A percentile compares a stretch with the other conserved stretches of the same genome.
These are phyloP conservation scores for Solanum neorickii DNA, from an alignment of 257 asterid species.

Conservation along the genomic window DNA sequence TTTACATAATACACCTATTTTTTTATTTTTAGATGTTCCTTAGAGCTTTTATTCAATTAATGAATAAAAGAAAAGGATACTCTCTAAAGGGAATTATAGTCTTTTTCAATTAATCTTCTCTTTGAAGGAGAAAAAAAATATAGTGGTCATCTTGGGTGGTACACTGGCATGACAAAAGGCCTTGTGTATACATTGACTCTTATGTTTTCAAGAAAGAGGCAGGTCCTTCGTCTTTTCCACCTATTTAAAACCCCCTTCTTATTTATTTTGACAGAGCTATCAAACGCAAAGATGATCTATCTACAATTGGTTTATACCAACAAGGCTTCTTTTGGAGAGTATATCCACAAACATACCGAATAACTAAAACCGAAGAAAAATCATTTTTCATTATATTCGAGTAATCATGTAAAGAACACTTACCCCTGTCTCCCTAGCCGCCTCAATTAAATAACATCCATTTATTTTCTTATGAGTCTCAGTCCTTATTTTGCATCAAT, in stretches of 20 bases:
- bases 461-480: background rate
- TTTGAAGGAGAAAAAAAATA: no score
- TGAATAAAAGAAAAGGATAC: background rate
- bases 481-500: no score
- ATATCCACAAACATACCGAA: background rate
- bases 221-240: background rate
- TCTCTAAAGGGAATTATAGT: background rate
- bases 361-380: background rate
- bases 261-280: background rate
- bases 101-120: background rate
- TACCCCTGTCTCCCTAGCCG: background rate
- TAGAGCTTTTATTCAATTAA: no score
- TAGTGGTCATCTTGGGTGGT: no score
- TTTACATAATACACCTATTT: background rate
- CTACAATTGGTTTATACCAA: background rate
- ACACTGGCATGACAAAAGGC: background rate
- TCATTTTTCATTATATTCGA: background rate
- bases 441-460: background rate
- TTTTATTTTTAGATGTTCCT: no score
- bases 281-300: background rate
- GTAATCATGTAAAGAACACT: no score
- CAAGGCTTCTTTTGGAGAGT: background rate
- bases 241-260: background rate
- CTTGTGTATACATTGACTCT: background rate
- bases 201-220: background rate